These are phyloP conservation scores for Nicotiana noctiflora DNA, from an alignment of 257 asterid species.

Conservation along the genomic window DNA sequence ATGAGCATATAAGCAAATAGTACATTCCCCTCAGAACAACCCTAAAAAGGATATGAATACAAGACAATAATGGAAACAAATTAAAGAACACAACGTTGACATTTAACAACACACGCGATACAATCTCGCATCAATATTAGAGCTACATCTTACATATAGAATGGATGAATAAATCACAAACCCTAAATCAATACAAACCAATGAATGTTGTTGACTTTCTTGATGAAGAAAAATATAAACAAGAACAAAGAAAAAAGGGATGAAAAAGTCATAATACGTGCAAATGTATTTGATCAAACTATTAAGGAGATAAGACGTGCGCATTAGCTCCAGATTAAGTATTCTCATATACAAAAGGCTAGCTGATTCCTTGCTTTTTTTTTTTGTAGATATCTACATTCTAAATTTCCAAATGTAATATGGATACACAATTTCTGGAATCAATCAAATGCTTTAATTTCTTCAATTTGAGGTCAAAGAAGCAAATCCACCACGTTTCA, in stretches of 20 bases:
- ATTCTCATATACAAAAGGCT: neutral
- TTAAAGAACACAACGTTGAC: neutral
- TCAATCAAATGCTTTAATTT: neutral
- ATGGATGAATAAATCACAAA: neutral
- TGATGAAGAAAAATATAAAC: neutral
- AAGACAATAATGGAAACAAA: neutral
- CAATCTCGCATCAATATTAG: neutral
- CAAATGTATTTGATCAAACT: neutral
- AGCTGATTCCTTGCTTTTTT: neutral
- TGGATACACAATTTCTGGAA: neutral
- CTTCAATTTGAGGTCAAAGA: neutral
- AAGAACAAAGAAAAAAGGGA: neutral
- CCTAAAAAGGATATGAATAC: neutral
- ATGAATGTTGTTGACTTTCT: neutral
- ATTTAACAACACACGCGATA: neutral
- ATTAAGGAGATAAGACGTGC: neutral
- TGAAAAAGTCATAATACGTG: neutral
- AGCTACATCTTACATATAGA: neutral
- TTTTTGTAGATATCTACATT: neutral
- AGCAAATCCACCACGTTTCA: constrained; percentile 40
- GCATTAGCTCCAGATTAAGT: neutral
- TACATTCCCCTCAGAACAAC: neutral
- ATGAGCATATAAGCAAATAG: too few species aligned
- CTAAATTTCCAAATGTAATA: neutral
- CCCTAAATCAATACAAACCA: neutral